Conservation (phyloP, 2,329 filamentous ascomycete genomes). For the Aspergillus calidoustus region DNA sequence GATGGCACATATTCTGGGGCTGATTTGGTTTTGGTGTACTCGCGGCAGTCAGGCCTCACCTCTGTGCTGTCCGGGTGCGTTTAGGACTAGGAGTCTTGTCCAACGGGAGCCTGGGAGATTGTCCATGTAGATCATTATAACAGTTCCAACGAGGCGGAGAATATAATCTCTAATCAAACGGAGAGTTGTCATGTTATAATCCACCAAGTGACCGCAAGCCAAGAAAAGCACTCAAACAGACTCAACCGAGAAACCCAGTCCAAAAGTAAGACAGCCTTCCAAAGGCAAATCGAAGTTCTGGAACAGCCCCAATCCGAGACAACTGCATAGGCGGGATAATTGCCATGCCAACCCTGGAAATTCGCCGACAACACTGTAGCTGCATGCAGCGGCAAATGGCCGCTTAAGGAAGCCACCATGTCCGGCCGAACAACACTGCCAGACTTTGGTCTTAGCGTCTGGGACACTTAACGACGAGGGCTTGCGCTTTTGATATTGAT, state of each 20-base stretch:
- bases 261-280: not conserved
- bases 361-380: not conserved
- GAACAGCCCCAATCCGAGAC: not conserved
- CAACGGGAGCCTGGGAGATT: not conserved
- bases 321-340: not conserved
- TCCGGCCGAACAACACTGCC: too few species aligned
- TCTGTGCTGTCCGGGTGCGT: not conserved
- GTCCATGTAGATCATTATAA: not conserved
- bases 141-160: not conserved
- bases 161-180: not conserved
- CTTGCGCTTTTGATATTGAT: too few species aligned
- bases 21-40: too few species aligned
- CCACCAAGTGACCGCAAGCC: too few species aligned
- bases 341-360: constrained; percentile 9
- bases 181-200: too few species aligned
- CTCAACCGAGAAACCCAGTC: not conserved
- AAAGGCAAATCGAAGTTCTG: not conserved
- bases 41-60: not conserved
- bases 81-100: not conserved
- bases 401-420: constrained; percentile 8
- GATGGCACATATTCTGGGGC: too few species aligned
- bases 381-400: not conserved
- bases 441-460: not conserved
- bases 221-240: not conserved
- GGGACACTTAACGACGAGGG: too few species aligned